Conservation (phyloP, 345 rosid genomes). For the Murraya koenigii region DNA sequence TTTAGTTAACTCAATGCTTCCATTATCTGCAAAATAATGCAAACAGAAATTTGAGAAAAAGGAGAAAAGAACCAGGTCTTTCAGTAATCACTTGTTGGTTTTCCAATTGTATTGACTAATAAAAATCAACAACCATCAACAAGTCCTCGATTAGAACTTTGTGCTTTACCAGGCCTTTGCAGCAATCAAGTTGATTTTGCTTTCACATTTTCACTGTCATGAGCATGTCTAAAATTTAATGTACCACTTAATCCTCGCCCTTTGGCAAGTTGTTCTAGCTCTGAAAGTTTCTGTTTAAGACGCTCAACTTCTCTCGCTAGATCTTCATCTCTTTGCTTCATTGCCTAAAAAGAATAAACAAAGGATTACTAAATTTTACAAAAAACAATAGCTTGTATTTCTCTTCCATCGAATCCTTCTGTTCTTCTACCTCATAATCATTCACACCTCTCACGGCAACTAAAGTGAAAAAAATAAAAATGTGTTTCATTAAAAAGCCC, state of each 20-base stretch:
- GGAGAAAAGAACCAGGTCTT: background rate
- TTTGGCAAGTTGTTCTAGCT: constrained; percentile 38
- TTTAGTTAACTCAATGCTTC: background rate
- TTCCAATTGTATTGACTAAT: background rate
- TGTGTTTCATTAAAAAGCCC: background rate
- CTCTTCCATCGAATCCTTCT: background rate
- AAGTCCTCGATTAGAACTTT: background rate
- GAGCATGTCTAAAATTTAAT: constrained; percentile 24
- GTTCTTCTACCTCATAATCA: background rate
- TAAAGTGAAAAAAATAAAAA: background rate
- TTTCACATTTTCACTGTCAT: constrained; percentile 17
- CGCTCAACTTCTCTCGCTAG: constrained; percentile 37
- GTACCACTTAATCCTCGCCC: constrained; percentile 34
- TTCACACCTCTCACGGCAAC: background rate
- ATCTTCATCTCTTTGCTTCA: constrained; percentile 55
- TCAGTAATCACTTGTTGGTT: background rate
- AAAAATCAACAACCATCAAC: background rate
- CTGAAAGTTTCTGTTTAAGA: constrained; percentile 43
- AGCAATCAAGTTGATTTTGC: constrained; percentile 25
- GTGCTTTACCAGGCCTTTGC: background rate
- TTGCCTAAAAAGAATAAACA: constrained; percentile 28
- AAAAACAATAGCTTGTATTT: background rate
- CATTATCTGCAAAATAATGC: background rate
- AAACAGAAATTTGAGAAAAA: background rate
- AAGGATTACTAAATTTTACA: background rate